These are phyloP conservation scores for Ploettnerulaceae sp. DNA, from an alignment of 2,329 filamentous ascomycete species.

Conservation along the genomic window DNA sequence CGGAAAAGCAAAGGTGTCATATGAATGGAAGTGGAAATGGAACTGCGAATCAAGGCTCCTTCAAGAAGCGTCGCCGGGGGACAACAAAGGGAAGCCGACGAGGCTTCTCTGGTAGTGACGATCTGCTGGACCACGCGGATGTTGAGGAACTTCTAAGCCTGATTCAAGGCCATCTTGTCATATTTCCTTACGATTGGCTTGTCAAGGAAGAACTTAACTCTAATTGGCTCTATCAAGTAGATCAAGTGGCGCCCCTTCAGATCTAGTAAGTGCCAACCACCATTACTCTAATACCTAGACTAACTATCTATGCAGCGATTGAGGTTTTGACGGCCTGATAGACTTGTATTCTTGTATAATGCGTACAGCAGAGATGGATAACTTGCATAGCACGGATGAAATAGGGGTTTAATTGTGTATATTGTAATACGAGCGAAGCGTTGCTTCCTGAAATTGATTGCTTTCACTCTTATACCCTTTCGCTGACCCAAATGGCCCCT, in stretches of 20 bases:
- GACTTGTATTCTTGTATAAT: conserved; percentile 21
- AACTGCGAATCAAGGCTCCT: conserved; percentile 38
- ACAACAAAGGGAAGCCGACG: conserved; percentile 61
- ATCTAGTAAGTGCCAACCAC: conserved; percentile 70
- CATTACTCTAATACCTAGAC: background rate
- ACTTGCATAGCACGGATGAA: conserved; percentile 14
- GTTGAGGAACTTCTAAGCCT: conserved; percentile 77
- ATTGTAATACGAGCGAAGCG: conserved; percentile 21
- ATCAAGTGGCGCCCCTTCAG: conserved; percentile 91
- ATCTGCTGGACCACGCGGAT: conserved; percentile 68
- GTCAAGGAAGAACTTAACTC: conserved; percentile 85
- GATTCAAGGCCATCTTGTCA: conserved; percentile 82
- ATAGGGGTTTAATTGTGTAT: conserved; percentile 12
- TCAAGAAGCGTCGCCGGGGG: conserved; percentile 60
- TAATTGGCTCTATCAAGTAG: conserved; percentile 96
- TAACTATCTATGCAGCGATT: conserved; percentile 22
- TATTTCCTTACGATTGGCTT: conserved; percentile 96
- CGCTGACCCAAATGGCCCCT: conserved; percentile 88
- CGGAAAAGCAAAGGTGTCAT: conserved; percentile 20
- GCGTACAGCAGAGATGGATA: conserved; percentile 8
- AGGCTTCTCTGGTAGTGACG: conserved; percentile 62
- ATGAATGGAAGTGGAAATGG: conserved; percentile 10
- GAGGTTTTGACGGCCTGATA: conserved; percentile 13
- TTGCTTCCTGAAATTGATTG: conserved; percentile 18
- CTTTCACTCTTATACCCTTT: conserved; percentile 50